A percentile compares a stretch with the other conserved stretches of the same genome.
phyloP scores from a whole-genome alignment of 805 yeast genomes.

The Saccharomycopsis fodiens region DNA sequence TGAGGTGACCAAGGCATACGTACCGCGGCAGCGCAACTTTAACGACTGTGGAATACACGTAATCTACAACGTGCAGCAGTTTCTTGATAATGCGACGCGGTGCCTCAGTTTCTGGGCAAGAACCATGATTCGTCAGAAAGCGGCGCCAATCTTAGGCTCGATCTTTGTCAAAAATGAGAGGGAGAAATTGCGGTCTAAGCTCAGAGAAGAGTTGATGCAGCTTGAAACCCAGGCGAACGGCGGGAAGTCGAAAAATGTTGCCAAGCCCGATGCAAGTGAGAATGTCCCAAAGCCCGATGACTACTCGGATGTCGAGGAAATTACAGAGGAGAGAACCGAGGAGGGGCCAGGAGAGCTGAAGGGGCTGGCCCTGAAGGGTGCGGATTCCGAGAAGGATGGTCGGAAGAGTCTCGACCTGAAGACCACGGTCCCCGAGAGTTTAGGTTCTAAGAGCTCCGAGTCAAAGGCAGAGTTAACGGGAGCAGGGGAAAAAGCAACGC shows the following conservation, averaged over 20 bases:
- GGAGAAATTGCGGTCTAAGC: constrained; percentile 23
- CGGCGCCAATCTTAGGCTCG: not conserved
- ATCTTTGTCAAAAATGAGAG: constrained; percentile 26
- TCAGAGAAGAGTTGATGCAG: constrained; percentile 21
- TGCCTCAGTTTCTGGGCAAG: constrained; percentile 45
- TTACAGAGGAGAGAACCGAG: too few species aligned
- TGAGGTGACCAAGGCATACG: constrained; percentile 40
- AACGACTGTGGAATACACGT: constrained; percentile 95
- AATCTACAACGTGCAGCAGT: constrained; percentile 59
- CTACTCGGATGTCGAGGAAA: constrained; percentile 21
- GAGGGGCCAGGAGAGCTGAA: too few species aligned
- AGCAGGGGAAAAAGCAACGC: too few species aligned
- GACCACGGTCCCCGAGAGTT: not conserved
- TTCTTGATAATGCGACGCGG: constrained; percentile 40
- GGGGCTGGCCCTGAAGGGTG: too few species aligned
- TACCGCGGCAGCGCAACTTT: constrained; percentile 80
- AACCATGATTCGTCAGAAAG: not conserved
- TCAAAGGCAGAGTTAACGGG: not conserved
- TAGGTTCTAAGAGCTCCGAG: not conserved
- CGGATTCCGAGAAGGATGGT: not conserved
- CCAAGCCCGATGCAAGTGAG: constrained; percentile 9
- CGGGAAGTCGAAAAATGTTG: constrained; percentile 16
- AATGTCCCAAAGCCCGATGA: constrained; percentile 21
- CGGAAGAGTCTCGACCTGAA: not conserved
- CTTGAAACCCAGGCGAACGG: constrained; percentile 22